Base-by-base conservation (phyloP, 768 basidiomycete genomes). In the Lentinula edodes region DNA sequence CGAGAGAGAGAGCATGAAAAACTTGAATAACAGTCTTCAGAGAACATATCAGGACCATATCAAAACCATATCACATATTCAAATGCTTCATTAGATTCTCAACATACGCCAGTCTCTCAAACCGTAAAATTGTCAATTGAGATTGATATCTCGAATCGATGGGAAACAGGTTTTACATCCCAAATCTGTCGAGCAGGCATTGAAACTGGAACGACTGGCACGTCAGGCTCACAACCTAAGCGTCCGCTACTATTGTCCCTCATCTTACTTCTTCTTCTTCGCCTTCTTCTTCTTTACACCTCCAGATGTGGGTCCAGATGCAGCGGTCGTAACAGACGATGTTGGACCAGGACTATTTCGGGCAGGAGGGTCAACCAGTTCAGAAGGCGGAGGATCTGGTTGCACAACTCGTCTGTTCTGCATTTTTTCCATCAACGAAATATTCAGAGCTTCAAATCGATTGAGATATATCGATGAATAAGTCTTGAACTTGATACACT, bases 401-500 rank as follows among this genome's bases (percentile, higher is more conserved):
- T 73, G 72, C 2, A 73, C 74, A 10, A 58, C 55, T 60, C 72
- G 79, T 15, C 70, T 80, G 68, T 94, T 93, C 70, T 86, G 89
- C 88, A 94, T 93, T 75, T 89, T 90, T 67, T 88, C 83, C 79
- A 93, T 90, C 57, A 97, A 78, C 6, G 89, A 85, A 46, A 90
- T 82, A 70, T 96, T 97, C 63, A 98, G 81, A 6, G 88, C 82
- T 74, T 98, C 95, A 76, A 98, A 98, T 66, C 95, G 90, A 80
- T 98, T 97, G 65, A 98, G 87, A 75, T 93, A 93, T 70, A 96
- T 88, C 55, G 91, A 93, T 2, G 95, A 97, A 67, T 89, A 87
- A 1, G 95, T 96, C 74, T 95, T 94, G 80, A 96, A 98, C 74
- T 95, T 97, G 67, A 98, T 80, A 72, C 94, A 96, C 96, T 98